Evolutionary conservation across 768 basidiomycete species (phyloP).

Genomic region (Suillus brevipes): DNA sequence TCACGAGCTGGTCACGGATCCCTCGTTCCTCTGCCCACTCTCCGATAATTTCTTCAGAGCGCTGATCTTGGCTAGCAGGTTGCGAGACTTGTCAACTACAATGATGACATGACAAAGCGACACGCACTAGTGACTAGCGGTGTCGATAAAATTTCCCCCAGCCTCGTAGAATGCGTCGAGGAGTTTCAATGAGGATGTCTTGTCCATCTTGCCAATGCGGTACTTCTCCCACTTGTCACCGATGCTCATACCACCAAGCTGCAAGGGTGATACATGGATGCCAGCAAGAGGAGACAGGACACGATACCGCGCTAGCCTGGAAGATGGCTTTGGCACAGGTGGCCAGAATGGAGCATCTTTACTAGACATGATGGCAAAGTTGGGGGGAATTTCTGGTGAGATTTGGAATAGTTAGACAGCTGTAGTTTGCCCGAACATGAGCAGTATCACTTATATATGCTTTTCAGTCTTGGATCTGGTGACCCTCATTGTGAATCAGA

Average conservation of each 20-base stretch:
- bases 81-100: neutral
- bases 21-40: slow-evolving; percentile 46
- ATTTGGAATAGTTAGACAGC: neutral
- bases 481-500: too few relatives aligned
- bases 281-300: slow-evolving; percentile 41
- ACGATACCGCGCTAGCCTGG: slow-evolving; percentile 40
- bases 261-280: slow-evolving; percentile 49
- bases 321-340: slow-evolving; percentile 28
- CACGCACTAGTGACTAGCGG: slow-evolving; percentile 45
- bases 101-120: neutral
- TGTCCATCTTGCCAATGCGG: slow-evolving; percentile 43
- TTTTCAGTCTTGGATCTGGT: neutral
- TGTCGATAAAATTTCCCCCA: slow-evolving; percentile 53
- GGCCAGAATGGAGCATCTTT: neutral
- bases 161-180: slow-evolving; percentile 46
- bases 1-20: slow-evolving; percentile 45
- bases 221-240: slow-evolving; percentile 42
- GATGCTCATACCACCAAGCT: slow-evolving; percentile 50
- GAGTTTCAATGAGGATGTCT: slow-evolving; percentile 43
- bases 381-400: neutral
- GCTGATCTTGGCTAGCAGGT: slow-evolving; percentile 37
- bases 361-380: neutral
- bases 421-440: neutral
- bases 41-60: slow-evolving; percentile 45
- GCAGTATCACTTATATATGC: neutral